phyloP scores from a whole-genome alignment of 805 yeast species.

The Pichia gijzeniarum region DNA sequence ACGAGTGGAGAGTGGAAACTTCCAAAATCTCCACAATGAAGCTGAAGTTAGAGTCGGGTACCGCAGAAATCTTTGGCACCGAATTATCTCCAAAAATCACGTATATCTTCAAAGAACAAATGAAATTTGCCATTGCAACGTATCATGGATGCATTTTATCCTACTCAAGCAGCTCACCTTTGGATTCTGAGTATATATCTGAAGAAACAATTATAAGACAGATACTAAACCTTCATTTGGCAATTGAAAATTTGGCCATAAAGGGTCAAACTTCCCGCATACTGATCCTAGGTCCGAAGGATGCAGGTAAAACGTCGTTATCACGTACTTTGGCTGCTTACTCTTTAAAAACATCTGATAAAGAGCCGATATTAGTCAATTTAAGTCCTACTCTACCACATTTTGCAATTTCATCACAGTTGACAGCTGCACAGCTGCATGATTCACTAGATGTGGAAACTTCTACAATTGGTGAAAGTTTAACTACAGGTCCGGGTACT shows the following conservation, averaged over 20 bases:
- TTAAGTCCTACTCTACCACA: conserved; percentile 60
- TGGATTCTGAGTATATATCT: conserved; percentile 52
- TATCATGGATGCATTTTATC: conserved; percentile 61
- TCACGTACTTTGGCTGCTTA: conserved; percentile 66
- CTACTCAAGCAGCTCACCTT: conserved; percentile 38
- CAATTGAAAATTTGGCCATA: conserved; percentile 49
- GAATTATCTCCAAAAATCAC: conserved; percentile 73
- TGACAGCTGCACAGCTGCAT: conserved; percentile 78
- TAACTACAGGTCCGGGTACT: conserved; percentile 74
- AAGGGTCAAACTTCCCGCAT: conserved; percentile 41
- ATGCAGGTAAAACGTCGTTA: conserved; percentile 75
- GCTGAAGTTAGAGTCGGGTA: conserved; percentile 45
- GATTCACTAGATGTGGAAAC: conserved; percentile 73
- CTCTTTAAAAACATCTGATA: conserved; percentile 51
- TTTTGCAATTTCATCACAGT: conserved; percentile 64
- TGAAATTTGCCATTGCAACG: conserved; percentile 50
- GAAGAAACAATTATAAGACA: conserved; percentile 49
- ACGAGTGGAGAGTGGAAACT: conserved; percentile 7
- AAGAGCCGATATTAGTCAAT: conserved; percentile 67
- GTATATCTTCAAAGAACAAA: conserved; percentile 46
- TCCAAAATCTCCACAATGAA: neutral
- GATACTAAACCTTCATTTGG: conserved; percentile 70
- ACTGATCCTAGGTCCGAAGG: conserved; percentile 64
- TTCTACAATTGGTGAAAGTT: conserved; percentile 67
- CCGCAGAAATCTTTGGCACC: conserved; percentile 89